Conservation (phyloP, 2,329 filamentous ascomycete genomes). For the Pezicula rhizophila region DNA sequence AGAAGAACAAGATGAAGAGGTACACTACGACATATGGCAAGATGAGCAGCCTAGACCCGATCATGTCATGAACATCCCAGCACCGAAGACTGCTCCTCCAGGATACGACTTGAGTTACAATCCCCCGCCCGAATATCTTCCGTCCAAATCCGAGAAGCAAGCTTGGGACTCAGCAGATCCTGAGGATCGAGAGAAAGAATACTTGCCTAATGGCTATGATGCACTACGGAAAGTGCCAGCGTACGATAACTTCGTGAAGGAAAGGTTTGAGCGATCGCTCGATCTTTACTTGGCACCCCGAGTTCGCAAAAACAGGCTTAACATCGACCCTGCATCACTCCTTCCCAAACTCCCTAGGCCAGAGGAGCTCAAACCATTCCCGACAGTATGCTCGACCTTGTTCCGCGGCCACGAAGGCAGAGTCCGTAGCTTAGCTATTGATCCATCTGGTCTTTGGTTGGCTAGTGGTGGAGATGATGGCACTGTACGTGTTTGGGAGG, state of each 20-base stretch:
- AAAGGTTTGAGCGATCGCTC: slow-evolving; percentile 90
- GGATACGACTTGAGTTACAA: slow-evolving; percentile 97
- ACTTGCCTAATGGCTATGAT: slow-evolving; percentile 74
- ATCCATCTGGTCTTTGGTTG: slow-evolving; percentile 78
- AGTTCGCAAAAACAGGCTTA: slow-evolving; percentile 86
- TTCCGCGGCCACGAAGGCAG: slow-evolving; percentile 86
- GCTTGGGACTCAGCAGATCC: slow-evolving; percentile 81
- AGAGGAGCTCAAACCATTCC: slow-evolving; percentile 91
- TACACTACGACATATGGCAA: slow-evolving; percentile 83
- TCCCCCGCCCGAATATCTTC: slow-evolving; percentile 89
- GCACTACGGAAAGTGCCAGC: slow-evolving; percentile 87
- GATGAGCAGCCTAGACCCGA: slow-evolving; percentile 78
- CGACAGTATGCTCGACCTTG: slow-evolving; percentile 79
- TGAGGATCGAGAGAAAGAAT: slow-evolving; percentile 87
- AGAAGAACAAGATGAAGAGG: slow-evolving; percentile 65
- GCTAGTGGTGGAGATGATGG: slow-evolving; percentile 94
- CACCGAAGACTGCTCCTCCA: slow-evolving; percentile 86
- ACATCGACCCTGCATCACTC: slow-evolving; percentile 91
- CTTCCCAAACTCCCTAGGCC: slow-evolving; percentile 89
- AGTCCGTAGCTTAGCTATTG: slow-evolving; percentile 77
- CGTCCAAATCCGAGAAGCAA: slow-evolving; percentile 75
- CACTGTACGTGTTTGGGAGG: slow-evolving; percentile 83
- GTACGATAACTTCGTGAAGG: slow-evolving; percentile 85
- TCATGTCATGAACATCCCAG: slow-evolving; percentile 90
- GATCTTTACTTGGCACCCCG: slow-evolving; percentile 93